phyloP scores from a whole-genome alignment of 2,329 filamentous ascomycete genomes.

The Coniella vitis region DNA sequence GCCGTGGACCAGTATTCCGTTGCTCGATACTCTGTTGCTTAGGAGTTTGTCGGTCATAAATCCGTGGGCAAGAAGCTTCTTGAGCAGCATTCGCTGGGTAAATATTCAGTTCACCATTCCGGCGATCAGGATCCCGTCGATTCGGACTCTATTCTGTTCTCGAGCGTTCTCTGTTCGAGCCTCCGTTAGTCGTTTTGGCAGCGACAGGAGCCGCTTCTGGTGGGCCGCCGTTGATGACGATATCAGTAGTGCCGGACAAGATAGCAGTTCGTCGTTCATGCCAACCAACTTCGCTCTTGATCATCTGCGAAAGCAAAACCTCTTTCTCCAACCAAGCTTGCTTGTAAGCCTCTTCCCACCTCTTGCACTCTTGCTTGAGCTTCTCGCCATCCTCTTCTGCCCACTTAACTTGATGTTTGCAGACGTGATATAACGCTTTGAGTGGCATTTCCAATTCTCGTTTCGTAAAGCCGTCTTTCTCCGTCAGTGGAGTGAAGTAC shows the following conservation, averaged over 20 bases:
- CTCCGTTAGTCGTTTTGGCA: conserved; percentile 1
- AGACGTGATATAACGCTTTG: conserved; percentile 59
- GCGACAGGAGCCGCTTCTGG: conserved; percentile 2
- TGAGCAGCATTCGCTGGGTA: too few relatives aligned
- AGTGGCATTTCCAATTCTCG: conserved; percentile 57
- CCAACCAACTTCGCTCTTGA: conserved; percentile 60
- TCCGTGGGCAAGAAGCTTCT: too few relatives aligned
- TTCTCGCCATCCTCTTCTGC: conserved; percentile 59
- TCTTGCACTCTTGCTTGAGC: conserved; percentile 58
- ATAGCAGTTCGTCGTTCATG: conserved; percentile 51
- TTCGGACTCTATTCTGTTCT: conserved; percentile 1
- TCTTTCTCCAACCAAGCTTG: conserved; percentile 77
- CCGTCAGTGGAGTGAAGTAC: conserved; percentile 47
- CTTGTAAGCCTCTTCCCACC: conserved; percentile 59
- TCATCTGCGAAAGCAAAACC: conserved; percentile 65
- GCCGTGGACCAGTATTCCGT: too few relatives aligned
- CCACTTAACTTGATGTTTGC: conserved; percentile 66
- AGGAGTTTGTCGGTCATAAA: too few relatives aligned
- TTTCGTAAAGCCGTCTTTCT: conserved; percentile 56
- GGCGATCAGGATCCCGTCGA: too few relatives aligned
- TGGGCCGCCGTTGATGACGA: conserved; percentile 28
- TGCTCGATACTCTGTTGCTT: too few relatives aligned
- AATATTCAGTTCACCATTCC: too few relatives aligned
- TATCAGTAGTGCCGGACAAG: conserved; percentile 40
- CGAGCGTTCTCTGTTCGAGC: neutral